Evolutionary conservation across 192 early-diverging fungal genomes (phyloP), one percentile per base, ranked within the genome.

Genomic region (Gaertneriomyces semiglobifer): DNA sequence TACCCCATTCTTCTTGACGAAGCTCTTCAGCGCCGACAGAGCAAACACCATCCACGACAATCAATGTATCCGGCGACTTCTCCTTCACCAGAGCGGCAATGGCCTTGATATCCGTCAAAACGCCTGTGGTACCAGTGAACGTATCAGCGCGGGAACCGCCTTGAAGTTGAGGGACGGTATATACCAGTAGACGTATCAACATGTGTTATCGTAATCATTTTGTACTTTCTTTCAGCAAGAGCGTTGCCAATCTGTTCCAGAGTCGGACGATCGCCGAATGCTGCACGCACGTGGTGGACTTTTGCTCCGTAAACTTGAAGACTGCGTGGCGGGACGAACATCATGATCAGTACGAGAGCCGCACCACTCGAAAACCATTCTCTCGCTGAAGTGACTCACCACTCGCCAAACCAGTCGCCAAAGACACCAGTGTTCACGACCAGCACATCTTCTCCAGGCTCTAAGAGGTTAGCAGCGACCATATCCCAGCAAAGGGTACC

Each of bases 401-500:
- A 96, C 66, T 91, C 92, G 51, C 85, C 92, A 63, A 98, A 90
- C 70, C 91, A 89, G 78, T 95, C 93, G 53, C 94, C 94, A 87
- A 98, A 98, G 79, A 94, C 92, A 5, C 96, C 96, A 44, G 92
- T 93, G 74, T 88, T 92, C 69, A 95, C 74, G 7, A 94, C 91
- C 42, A 98, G 81, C 40, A 88, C 94, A 60, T 88, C 78, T 70
- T 98, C 93, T 39, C 89, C 91, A 41, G 87, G 86, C 79, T 95
- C 92, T 11, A 96, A 58, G 55, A 96, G 78, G 79, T 98, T 98
- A 42, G 89, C 86, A 20, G 91, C 91, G 40, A 89, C 89, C 84
- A 92, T 90, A 81, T 98, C 96, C 96, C 96, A 98, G 10, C 93
- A 93, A n/a, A 96, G 78, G 7, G 94, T 98, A 46, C 60, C 60